These are phyloP conservation scores for Curvularia lunata DNA, from an alignment of 2,329 filamentous ascomycete genomes.

Conservation along the genomic window DNA sequence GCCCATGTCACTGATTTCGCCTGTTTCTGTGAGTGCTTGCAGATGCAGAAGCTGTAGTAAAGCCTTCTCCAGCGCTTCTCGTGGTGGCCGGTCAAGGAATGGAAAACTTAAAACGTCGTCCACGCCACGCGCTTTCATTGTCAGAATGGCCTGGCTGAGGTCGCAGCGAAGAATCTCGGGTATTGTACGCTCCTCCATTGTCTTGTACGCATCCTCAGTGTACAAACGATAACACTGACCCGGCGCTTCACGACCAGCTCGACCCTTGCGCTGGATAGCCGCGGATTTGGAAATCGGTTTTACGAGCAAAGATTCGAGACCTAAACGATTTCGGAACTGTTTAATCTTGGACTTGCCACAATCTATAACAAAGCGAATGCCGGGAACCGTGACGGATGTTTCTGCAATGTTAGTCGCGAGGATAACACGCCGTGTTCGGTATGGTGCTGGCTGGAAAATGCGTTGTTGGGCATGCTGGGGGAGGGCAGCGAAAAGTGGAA, in stretches of 20 bases:
- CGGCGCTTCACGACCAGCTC: constrained; percentile 88
- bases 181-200: constrained; percentile 73
- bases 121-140: constrained; percentile 91
- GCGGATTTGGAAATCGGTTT: constrained; percentile 94
- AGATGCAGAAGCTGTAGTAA: constrained; percentile 80
- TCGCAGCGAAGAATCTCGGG: constrained; percentile 94
- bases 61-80: constrained; percentile 80
- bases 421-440: constrained; percentile 85
- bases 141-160: constrained; percentile 82
- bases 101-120: constrained; percentile 83
- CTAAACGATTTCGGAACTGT: constrained; percentile 82
- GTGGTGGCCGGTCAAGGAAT: constrained; percentile 79
- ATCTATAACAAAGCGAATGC: constrained; percentile 89
- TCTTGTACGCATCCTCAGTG: constrained; percentile 76
- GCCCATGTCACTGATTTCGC: constrained; percentile 75
- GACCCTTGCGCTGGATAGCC: constrained; percentile 87
- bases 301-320: constrained; percentile 86
- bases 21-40: constrained; percentile 73
- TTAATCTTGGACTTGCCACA: constrained; percentile 94
- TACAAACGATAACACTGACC: constrained; percentile 92
- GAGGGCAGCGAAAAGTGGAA: constrained; percentile 88
- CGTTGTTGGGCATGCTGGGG: constrained; percentile 84
- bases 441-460: constrained; percentile 78
- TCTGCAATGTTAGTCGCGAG: constrained; percentile 98
- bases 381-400: constrained; percentile 93